Percentiles rank a stretch among this genome's conserved stretches.
Conservation (phyloP, 352 stramenopile species). For the Phytophthora parvispora region DNA sequence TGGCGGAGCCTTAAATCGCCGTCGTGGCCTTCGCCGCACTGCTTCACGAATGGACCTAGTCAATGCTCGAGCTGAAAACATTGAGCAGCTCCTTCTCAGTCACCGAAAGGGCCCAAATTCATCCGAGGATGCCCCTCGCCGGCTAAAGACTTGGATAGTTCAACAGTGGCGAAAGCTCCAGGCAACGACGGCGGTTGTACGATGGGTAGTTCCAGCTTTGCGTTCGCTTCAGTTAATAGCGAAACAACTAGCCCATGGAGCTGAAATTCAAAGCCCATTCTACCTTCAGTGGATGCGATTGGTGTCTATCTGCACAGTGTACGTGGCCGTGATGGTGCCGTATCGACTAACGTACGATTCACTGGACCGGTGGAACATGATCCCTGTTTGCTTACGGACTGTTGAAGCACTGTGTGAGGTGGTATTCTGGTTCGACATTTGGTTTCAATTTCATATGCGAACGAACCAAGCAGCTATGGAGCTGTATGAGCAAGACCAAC, state of each 20-base stretch:
- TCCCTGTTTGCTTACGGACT: constrained; percentile 43
- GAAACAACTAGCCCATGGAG: constrained; percentile 41
- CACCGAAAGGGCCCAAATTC: constrained; percentile 23
- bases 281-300: constrained; percentile 69
- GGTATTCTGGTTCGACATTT: constrained; percentile 66
- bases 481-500: constrained; percentile 69
- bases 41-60: constrained; percentile 55
- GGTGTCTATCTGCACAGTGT: constrained; percentile 56
- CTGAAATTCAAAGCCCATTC: constrained; percentile 64
- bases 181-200: constrained; percentile 4
- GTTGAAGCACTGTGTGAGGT: constrained; percentile 53
- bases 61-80: constrained; percentile 57
- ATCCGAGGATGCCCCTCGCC: constrained; percentile 5
- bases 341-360: constrained; percentile 72
- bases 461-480: constrained; percentile 64
- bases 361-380: constrained; percentile 48
- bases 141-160: constrained; percentile 18
- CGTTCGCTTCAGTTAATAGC: neutral
- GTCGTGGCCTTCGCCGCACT: constrained; percentile 29
- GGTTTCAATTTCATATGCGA: constrained; percentile 69
- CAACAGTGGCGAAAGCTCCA: constrained; percentile 24
- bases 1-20: constrained; percentile 13
- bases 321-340: constrained; percentile 54
- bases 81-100: constrained; percentile 59
- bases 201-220: constrained; percentile 5